Conservation (phyloP, 1,284 basidiomycete species). For the Ustilago hordei region DNA sequence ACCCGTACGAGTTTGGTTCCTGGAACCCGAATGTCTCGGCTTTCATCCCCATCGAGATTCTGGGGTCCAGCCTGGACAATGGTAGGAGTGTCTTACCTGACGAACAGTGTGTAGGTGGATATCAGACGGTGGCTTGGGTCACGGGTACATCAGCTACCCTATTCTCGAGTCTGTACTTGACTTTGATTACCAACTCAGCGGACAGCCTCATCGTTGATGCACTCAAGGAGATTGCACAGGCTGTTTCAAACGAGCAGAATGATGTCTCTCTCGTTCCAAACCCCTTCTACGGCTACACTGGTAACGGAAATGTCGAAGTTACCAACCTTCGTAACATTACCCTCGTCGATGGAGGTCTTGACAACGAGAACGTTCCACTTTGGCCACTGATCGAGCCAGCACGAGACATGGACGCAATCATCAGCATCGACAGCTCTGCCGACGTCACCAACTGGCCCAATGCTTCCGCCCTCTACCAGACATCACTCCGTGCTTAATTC, state of each 20-base stretch:
- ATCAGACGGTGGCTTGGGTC: conserved; percentile 61
- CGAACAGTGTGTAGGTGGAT: conserved; percentile 55
- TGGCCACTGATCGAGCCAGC: conserved; percentile 77
- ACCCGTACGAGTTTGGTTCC: conserved; percentile 72
- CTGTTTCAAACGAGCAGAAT: conserved; percentile 65
- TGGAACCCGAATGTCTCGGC: conserved; percentile 70
- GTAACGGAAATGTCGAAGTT: conserved; percentile 47
- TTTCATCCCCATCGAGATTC: conserved; percentile 64
- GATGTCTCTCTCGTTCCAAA: conserved; percentile 72
- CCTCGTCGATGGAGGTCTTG: conserved; percentile 63
- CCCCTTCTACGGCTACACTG: conserved; percentile 70
- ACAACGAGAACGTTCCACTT: conserved; percentile 76
- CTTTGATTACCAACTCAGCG: conserved; percentile 40
- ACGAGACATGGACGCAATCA: conserved; percentile 76
- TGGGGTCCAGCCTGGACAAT: conserved; percentile 60
- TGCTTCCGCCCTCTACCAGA: conserved; percentile 71
- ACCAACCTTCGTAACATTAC: conserved; percentile 57
- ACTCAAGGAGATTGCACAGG: conserved; percentile 50
- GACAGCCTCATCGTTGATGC: conserved; percentile 43
- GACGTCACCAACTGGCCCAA: conserved; percentile 77
- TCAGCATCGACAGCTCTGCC: conserved; percentile 78
- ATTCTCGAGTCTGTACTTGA: conserved; percentile 69
- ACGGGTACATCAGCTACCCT: conserved; percentile 68
- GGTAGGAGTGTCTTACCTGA: conserved; percentile 40
- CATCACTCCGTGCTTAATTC: conserved; percentile 55